Base-by-base conservation (phyloP, 306 rosid species). In the Trifolium repens region DNA sequence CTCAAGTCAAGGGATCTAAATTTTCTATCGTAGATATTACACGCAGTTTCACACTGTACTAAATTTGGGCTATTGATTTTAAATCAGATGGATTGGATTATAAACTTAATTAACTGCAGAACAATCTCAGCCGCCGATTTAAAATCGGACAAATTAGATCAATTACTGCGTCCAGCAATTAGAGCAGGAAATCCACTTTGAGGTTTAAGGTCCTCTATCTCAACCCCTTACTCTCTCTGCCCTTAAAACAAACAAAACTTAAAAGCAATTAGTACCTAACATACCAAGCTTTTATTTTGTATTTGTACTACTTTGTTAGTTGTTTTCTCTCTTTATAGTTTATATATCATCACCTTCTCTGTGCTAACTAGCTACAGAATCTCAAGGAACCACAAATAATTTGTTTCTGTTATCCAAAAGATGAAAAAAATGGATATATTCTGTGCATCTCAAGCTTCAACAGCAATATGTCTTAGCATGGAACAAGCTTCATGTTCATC, bases 391-490 rank as follows among this genome's bases (percentile, higher is more conserved):
- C 88, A 79, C 88, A 61, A 32, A 71, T 54, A 70, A 37, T 39
- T 34, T 11, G 22, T 8, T 43, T 49, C 15, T 50, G 40, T 74
- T 67, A 83, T 86, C 87, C 77, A 75, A 65, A 81, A 84, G 72
- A 86, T 88, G 96, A 94, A 91, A 81, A 84, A 83, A 80, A 82
- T 85, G 13, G 92, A 90, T 34, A 85, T 92, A 47, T 87, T 92
- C 73, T 94, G 92, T 78, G 87, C 87, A 40, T 92, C 96, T 44
- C 89, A 89, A 90, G 97, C 93, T 68, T 90, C 98, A 49, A 94
- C 96, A 40, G 90, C 96, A 65, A 89, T 92, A 78, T 92, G 96
- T 60, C 74, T 64, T 10, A 88, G 88, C 87, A 87, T 87, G 98
- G 97, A 94, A 27, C 86, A 85, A 84, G 88, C 91, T 8, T 81